These are phyloP conservation scores for Acanthamoeba healyi DNA, from an alignment of 208 protist genomes.

Conservation along the genomic window DNA sequence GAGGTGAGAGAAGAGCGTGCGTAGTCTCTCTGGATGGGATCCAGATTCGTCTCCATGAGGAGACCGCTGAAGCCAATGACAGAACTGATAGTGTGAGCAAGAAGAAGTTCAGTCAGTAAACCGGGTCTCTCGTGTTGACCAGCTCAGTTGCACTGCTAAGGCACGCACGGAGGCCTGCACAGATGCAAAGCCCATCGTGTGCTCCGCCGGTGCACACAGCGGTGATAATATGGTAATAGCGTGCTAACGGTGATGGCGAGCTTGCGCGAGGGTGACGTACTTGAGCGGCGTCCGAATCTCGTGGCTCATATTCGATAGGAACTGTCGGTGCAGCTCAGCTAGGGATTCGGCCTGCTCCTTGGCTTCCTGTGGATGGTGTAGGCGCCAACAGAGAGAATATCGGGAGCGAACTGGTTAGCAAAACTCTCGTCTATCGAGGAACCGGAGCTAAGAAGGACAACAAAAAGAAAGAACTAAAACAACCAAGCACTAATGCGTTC, in stretches of 20 bases:
- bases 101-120: too few relatives aligned
- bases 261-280: neutral
- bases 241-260: too few relatives aligned
- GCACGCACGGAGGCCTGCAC: too few relatives aligned
- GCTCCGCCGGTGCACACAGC: too few relatives aligned
- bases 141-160: too few relatives aligned
- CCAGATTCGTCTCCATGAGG: slow-evolving; percentile 51
- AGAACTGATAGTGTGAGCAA: neutral
- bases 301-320: slow-evolving; percentile 52
- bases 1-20: slow-evolving; percentile 16
- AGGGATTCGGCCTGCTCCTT: slow-evolving; percentile 32
- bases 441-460: too few relatives aligned
- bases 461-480: too few relatives aligned
- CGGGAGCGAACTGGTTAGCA: neutral
- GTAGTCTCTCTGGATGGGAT: slow-evolving; percentile 6
- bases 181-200: too few relatives aligned
- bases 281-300: slow-evolving; percentile 52
- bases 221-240: too few relatives aligned
- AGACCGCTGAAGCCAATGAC: slow-evolving; percentile 42
- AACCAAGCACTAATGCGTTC: too few relatives aligned
- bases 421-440: too few relatives aligned
- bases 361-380: neutral
- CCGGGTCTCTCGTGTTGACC: too few relatives aligned
- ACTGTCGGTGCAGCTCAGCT: slow-evolving; percentile 12
- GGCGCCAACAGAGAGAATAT: neutral